A percentile compares a stretch with the other conserved stretches of the same genome.
Evolutionary conservation across 371 early-diverging fungal genomes (phyloP).

Genomic region (Chytridiales sp.): DNA sequence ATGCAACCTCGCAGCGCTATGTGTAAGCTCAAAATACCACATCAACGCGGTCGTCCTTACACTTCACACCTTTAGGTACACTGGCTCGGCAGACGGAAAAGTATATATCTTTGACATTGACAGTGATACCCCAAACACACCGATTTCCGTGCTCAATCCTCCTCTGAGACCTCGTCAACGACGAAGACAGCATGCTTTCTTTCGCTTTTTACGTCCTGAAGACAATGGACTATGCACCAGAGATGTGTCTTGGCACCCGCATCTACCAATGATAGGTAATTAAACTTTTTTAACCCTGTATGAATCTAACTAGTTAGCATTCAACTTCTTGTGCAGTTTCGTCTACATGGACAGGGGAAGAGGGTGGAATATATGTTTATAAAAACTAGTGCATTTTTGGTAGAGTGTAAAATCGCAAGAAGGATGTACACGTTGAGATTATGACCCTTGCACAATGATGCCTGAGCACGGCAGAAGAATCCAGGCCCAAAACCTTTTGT

Average conservation of each 20-base stretch:
- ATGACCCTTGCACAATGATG: no score
- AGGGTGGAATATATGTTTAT: no score
- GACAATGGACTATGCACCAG: constrained; percentile 34
- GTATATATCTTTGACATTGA: constrained; percentile 41
- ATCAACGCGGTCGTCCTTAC: neutral
- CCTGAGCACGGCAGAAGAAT: no score
- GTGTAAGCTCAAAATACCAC: neutral
- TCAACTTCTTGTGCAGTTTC: no score
- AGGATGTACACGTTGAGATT: no score
- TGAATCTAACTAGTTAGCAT: no score
- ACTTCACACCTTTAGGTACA: constrained; percentile 51
- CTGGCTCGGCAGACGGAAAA: constrained; percentile 59
- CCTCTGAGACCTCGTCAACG: constrained; percentile 27
- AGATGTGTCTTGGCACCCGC: constrained; percentile 66
- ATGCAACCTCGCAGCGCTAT: constrained; percentile 51
- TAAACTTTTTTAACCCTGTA: no score
- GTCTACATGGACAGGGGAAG: no score
- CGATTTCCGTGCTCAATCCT: neutral
- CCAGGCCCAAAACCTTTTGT: no score
- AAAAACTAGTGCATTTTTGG: no score
- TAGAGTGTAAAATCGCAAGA: no score
- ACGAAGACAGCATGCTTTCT: constrained; percentile 37
- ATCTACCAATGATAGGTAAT: constrained; percentile 51
- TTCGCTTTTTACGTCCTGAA: constrained; percentile 29
- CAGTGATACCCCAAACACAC: constrained; percentile 18